These are phyloP conservation scores for Russula ochroleuca DNA, from an alignment of 768 basidiomycete genomes.

Conservation along the genomic window DNA sequence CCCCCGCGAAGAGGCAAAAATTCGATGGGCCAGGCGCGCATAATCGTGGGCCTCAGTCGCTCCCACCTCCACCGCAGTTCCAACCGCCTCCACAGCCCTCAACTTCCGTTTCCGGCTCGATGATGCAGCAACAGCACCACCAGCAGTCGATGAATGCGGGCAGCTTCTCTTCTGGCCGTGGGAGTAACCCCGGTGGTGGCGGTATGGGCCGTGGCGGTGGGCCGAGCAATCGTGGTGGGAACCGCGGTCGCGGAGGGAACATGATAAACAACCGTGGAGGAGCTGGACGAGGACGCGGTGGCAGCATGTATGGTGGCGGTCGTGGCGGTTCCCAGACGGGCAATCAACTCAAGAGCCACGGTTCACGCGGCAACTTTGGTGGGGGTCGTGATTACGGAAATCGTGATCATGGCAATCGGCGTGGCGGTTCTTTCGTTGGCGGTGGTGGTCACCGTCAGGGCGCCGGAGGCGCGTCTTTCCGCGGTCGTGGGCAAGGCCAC, in stretches of 20 bases:
- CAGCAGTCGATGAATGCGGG: conserved; percentile 29
- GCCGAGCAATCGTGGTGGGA: conserved; percentile 42
- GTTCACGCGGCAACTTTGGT: conserved; percentile 61
- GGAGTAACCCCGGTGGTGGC: conserved; percentile 40
- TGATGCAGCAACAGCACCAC: conserved; percentile 40
- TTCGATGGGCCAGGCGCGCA: conserved; percentile 50
- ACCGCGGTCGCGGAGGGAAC: conserved; percentile 47
- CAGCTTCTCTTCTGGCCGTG: conserved; percentile 37
- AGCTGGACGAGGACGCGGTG: conserved; percentile 37
- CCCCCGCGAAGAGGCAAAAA: conserved; percentile 86
- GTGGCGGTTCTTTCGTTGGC: conserved; percentile 59
- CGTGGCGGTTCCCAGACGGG: conserved; percentile 46
- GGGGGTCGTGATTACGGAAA: conserved; percentile 56
- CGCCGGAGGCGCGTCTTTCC: conserved; percentile 36
- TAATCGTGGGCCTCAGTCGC: conserved; percentile 52
- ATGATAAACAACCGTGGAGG: conserved; percentile 44
- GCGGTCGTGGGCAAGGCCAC: conserved; percentile 62
- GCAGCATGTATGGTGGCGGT: conserved; percentile 40
- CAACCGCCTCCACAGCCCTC: conserved; percentile 52
- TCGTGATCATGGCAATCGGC: conserved; percentile 55
- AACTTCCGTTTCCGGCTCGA: conserved; percentile 32
- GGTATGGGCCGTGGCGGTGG: conserved; percentile 41
- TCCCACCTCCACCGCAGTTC: conserved; percentile 64
- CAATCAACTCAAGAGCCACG: conserved; percentile 52
- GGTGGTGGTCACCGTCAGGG: conserved; percentile 37